These are phyloP conservation scores for Garcia nutans DNA, from an alignment of 345 rosid genomes.

Conservation along the genomic window DNA sequence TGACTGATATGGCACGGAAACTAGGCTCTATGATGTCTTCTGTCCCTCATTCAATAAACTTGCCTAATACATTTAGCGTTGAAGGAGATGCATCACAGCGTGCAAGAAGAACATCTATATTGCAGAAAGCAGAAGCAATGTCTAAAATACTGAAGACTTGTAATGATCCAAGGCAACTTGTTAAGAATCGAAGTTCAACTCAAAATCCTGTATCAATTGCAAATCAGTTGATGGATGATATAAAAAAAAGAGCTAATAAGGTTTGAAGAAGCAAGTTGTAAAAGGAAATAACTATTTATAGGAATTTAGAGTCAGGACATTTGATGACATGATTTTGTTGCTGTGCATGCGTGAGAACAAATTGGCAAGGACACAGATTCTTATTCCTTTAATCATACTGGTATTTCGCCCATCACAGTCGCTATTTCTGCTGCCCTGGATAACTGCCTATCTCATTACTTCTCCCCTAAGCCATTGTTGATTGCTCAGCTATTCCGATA, in stretches of 20 bases:
- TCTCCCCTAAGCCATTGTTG: not conserved
- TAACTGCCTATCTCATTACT: not conserved
- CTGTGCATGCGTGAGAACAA: not conserved
- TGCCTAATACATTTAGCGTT: conserved; percentile 45
- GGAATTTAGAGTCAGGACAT: not conserved
- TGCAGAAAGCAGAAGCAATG: conserved; percentile 80
- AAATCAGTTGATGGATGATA: conserved; percentile 16
- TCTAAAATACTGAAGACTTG: conserved; percentile 57
- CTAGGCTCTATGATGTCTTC: conserved; percentile 58
- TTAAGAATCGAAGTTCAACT: conserved; percentile 15
- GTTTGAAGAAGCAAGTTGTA: not conserved
- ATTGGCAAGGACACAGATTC: not conserved
- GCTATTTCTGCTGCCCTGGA: not conserved
- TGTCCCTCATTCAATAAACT: conserved; percentile 58
- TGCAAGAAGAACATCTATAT: conserved; percentile 49
- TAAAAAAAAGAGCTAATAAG: conserved; percentile 2
- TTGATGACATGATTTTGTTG: not conserved
- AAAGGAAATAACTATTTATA: not conserved
- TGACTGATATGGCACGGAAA: conserved; percentile 53
- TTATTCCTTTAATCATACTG: not conserved
- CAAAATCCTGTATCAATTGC: conserved; percentile 21
- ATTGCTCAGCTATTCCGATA: not conserved
- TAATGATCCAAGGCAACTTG: conserved; percentile 55
- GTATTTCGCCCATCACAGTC: not conserved
- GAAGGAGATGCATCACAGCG: conserved; percentile 30